A percentile compares a stretch with the other conserved stretches of the same genome.
Evolutionary conservation across 73 alveolate species (phyloP).

Genomic region (Paramecium biaurelia): DNA sequence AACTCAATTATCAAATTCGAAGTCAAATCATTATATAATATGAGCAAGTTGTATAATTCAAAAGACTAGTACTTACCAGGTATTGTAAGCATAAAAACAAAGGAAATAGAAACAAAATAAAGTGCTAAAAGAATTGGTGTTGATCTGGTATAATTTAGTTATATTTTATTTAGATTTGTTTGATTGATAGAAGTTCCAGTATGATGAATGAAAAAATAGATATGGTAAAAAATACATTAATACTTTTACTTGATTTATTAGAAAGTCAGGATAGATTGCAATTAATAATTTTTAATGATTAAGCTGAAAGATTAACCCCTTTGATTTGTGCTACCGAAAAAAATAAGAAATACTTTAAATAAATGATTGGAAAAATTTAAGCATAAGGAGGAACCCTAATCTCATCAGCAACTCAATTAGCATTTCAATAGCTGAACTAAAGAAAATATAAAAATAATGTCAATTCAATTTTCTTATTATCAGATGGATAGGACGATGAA

Average conservation of each 20-base stretch:
- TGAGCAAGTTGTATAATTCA: not conserved
- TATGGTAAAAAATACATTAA: slow-evolving; percentile 67
- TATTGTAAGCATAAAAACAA: not conserved
- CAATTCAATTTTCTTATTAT: slow-evolving; percentile 66
- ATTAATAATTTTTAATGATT: slow-evolving; percentile 63
- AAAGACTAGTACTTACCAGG: slow-evolving; percentile 8
- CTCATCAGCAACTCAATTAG: slow-evolving; percentile 66
- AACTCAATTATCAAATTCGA: not conserved
- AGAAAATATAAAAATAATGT: slow-evolving; percentile 65
- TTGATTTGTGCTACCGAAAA: slow-evolving; percentile 62
- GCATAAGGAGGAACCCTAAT: slow-evolving; percentile 73
- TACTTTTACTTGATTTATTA: slow-evolving; percentile 57
- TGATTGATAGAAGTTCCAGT: slow-evolving; percentile 76
- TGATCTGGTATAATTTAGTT: slow-evolving; percentile 61
- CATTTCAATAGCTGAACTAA: slow-evolving; percentile 56
- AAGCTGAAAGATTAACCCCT: slow-evolving; percentile 62
- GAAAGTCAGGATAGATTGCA: slow-evolving; percentile 64
- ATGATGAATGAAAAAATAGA: slow-evolving; percentile 71
- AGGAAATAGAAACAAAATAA: not conserved
- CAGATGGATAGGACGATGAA: slow-evolving; percentile 77
- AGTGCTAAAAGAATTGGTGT: slow-evolving; percentile 4
- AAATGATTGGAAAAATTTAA: slow-evolving; percentile 43
- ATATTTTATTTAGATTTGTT: slow-evolving; percentile 46
- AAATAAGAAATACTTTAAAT: slow-evolving; percentile 53
- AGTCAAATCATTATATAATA: not conserved